phyloP scores from a whole-genome alignment of 78 protist genomes.

The Dictyostelium purpureum region DNA sequence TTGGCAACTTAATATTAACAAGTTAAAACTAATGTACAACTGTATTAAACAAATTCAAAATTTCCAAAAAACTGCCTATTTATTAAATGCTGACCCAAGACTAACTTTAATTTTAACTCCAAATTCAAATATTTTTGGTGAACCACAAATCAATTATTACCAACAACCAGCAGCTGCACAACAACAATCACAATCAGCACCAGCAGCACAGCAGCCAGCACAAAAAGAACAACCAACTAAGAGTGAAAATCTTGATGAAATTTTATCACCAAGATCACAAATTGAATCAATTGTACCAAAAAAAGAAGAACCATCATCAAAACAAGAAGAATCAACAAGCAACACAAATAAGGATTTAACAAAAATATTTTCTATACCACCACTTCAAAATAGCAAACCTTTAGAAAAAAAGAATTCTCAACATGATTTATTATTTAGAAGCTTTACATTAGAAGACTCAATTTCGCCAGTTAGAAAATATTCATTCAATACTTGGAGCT shows the following conservation, averaged over 20 bases:
- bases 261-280: conserved; percentile 6
- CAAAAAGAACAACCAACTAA: background rate
- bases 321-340: background rate
- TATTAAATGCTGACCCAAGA: conserved; percentile 71
- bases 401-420: conserved; percentile 21
- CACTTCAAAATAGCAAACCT: background rate
- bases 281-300: background rate
- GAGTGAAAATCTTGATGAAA: background rate
- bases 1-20: conserved; percentile 22
- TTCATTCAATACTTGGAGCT: conserved; percentile 41
- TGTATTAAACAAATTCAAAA: conserved; percentile 59
- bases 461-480: background rate
- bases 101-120: conserved; percentile 47
- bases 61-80: conserved; percentile 35
- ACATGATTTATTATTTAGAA: conserved; percentile 8
- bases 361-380: conserved; percentile 8
- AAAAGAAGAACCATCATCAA: background rate
- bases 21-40: conserved; percentile 37
- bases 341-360: background rate
- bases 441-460: conserved; percentile 26
- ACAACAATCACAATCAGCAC: background rate
- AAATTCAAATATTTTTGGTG: conserved; percentile 60
- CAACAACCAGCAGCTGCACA: background rate
- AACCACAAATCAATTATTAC: background rate
- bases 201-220: background rate